A percentile compares a stretch with the other conserved stretches of the same genome.
phyloP scores from a whole-genome alignment of 257 asterid species.

The Solanum acaule region DNA sequence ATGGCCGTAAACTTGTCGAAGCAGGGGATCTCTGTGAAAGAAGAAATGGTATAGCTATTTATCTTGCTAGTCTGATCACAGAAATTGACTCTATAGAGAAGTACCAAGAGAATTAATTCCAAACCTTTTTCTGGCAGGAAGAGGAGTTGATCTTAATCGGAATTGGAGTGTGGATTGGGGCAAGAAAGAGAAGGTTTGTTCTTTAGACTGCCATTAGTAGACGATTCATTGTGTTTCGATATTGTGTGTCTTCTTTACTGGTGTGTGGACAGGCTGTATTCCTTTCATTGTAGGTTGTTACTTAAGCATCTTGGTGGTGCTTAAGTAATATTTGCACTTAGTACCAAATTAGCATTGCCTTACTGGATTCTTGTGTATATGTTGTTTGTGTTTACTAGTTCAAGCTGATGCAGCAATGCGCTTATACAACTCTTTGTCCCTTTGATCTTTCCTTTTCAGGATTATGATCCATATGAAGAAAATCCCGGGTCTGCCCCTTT shows the following conservation, averaged over 20 bases:
- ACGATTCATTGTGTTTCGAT: background rate
- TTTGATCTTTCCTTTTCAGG: conserved; percentile 32
- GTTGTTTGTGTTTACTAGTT: background rate
- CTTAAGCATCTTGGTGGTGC: background rate
- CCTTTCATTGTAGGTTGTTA: background rate
- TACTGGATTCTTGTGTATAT: background rate
- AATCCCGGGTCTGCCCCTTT: conserved; percentile 88
- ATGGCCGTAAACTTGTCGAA: conserved; percentile 95
- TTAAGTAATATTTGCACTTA: background rate
- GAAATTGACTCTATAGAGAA: background rate
- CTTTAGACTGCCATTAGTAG: background rate
- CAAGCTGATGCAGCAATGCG: background rate
- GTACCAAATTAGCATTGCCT: background rate
- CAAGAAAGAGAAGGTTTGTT: conserved; percentile 82
- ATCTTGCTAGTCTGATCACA: background rate
- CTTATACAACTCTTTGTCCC: conserved; percentile 10
- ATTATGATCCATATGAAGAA: conserved; percentile 95
- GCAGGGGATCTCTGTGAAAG: conserved; percentile 95
- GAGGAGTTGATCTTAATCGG: conserved; percentile 97
- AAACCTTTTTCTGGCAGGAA: conserved; percentile 37
- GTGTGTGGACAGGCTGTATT: background rate
- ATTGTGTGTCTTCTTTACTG: background rate
- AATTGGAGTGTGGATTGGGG: conserved; percentile 99
- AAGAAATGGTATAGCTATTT: conserved; percentile 60
- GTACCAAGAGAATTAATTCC: conserved; percentile 1